Evolutionary conservation across 129 eudicot genomes (phyloP).

Genomic region (Arctium minus): DNA sequence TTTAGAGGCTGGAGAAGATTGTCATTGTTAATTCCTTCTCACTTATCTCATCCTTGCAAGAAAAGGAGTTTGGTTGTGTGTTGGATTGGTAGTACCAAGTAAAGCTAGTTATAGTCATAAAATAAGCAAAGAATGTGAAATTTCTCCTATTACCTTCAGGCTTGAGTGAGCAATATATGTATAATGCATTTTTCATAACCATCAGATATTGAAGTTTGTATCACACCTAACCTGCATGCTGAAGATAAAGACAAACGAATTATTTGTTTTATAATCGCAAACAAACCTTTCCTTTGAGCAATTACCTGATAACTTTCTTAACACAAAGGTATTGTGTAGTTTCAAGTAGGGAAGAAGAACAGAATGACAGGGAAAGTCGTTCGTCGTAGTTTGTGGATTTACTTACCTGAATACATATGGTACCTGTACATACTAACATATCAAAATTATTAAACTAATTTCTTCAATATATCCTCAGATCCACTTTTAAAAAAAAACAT

Average conservation of each 20-base stretch:
- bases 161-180: slow-evolving; percentile 17
- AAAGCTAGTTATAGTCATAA: slow-evolving; percentile 16
- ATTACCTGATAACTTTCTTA: background rate
- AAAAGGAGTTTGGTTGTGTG: slow-evolving; percentile 29
- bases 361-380: no score
- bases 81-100: slow-evolving; percentile 8
- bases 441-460: no score
- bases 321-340: background rate
- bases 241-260: background rate
- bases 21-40: slow-evolving; percentile 3
- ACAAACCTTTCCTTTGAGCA: background rate
- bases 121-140: slow-evolving; percentile 25
- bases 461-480: no score
- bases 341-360: no score
- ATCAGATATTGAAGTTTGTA: slow-evolving; percentile 1
- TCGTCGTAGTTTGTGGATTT: no score
- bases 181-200: slow-evolving; percentile 7
- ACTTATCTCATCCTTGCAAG: slow-evolving; percentile 8
- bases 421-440: background rate
- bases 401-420: background rate
- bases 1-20: slow-evolving; percentile 31
- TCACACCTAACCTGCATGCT: background rate
- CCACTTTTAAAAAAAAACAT: no score
- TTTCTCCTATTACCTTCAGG: slow-evolving; percentile 14
- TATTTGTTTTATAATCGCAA: background rate